phyloP scores from a whole-genome alignment of 2,329 filamentous ascomycete genomes.

The Sarocladium kiliense region DNA sequence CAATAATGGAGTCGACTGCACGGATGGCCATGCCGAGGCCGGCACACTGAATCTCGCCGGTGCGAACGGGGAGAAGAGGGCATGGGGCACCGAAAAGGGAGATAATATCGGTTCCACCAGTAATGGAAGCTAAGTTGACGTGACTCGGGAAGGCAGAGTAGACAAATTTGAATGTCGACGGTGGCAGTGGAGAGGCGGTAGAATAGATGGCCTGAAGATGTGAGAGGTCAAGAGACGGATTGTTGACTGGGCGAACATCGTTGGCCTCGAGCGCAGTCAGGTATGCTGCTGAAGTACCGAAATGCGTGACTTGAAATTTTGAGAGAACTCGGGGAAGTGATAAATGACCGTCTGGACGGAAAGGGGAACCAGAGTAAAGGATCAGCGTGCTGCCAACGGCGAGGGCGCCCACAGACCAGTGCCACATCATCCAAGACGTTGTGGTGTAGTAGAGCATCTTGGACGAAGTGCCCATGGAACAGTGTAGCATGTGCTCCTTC shows the following conservation, averaged over 20 bases:
- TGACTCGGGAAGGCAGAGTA: conserved; percentile 74
- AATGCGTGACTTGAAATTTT: conserved; percentile 79
- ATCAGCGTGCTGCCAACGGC: conserved; percentile 78
- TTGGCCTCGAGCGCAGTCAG: conserved; percentile 86
- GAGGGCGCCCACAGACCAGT: conserved; percentile 86
- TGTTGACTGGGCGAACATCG: conserved; percentile 50
- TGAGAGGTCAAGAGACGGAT: conserved; percentile 51
- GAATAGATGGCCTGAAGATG: conserved; percentile 83
- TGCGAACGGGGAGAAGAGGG: conserved; percentile 65
- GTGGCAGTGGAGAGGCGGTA: conserved; percentile 85
- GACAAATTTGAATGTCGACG: conserved; percentile 87
- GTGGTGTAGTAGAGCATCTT: conserved; percentile 92
- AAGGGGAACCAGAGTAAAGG: conserved; percentile 90
- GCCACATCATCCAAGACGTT: conserved; percentile 99
- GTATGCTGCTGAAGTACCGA: conserved; percentile 92
- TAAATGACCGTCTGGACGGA: conserved; percentile 71
- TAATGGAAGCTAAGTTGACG: conserved; percentile 90
- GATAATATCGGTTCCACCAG: conserved; percentile 93
- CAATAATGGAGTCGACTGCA: conserved; percentile 53
- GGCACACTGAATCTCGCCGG: conserved; percentile 71
- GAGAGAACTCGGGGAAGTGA: conserved; percentile 81
- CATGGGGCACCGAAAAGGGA: conserved; percentile 88
- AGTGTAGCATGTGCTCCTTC: conserved; percentile 89
- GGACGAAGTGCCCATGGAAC: conserved; percentile 67
- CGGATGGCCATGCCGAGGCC: conserved; percentile 75